Evolutionary conservation across 2,329 filamentous ascomycete species (phyloP).

Genomic region (Botrytis tulipae): DNA sequence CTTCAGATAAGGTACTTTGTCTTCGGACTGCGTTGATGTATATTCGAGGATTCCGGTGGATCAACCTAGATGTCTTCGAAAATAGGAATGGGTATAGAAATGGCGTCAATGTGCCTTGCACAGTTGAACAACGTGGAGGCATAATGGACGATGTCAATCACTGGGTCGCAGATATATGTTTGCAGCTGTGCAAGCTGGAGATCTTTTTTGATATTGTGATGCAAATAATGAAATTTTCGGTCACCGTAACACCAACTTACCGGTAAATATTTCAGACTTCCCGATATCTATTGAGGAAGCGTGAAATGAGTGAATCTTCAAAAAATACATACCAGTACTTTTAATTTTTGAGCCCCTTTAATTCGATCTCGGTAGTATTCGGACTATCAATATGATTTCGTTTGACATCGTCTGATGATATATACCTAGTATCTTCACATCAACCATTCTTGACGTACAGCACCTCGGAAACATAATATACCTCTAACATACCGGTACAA

Average conservation of each 20-base stretch:
- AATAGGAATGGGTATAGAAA: conserved; percentile 39
- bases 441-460: background rate
- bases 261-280: background rate
- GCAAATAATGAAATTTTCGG: conserved; percentile 14
- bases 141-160: conserved; percentile 24
- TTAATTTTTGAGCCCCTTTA: conserved; percentile 11
- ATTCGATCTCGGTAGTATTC: conserved; percentile 13
- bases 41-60: conserved; percentile 18
- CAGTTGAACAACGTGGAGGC: conserved; percentile 36
- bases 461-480: background rate
- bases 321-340: background rate
- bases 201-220: conserved; percentile 5
- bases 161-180: conserved; percentile 13
- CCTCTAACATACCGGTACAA: background rate
- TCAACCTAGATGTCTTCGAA: conserved; percentile 19
- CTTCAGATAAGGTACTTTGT: conserved; percentile 26
- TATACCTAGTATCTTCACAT: background rate
- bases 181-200: background rate
- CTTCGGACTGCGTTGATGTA: conserved; percentile 26
- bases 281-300: background rate
- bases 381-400: background rate
- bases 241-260: conserved; percentile 17
- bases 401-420: background rate
- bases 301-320: background rate
- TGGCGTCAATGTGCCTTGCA: conserved; percentile 37